Conservation (phyloP, 495 filamentous ascomycete genomes). For the Talaromyces nanjingensis region DNA sequence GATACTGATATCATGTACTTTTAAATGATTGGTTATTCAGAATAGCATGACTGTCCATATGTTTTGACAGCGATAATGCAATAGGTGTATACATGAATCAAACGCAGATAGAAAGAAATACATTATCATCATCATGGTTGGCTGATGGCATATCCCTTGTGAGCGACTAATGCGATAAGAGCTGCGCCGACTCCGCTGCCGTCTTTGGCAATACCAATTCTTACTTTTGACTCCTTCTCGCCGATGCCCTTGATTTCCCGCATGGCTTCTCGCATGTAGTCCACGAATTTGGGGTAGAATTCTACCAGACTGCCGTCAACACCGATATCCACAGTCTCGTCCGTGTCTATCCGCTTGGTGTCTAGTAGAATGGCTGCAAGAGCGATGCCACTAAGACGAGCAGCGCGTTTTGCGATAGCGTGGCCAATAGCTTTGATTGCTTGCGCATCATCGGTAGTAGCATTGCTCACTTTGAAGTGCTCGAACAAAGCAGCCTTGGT, state of each 20-base stretch:
- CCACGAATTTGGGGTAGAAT: conserved; percentile 84
- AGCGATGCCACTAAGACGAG: conserved; percentile 80
- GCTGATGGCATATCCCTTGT: conserved; percentile 15
- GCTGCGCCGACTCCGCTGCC: conserved; percentile 88
- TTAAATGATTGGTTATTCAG: neutral
- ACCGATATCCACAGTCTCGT: conserved; percentile 75
- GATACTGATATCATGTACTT: no score
- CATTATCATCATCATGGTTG: neutral
- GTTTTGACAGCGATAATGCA: neutral
- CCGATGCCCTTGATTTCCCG: conserved; percentile 66
- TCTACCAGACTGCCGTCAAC: conserved; percentile 89
- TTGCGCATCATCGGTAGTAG: conserved; percentile 69
- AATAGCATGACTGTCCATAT: neutral
- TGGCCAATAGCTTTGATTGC: conserved; percentile 73
- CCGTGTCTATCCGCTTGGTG: conserved; percentile 55
- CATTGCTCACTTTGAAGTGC: conserved; percentile 61
- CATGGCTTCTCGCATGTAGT: conserved; percentile 69
- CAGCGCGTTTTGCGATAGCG: conserved; percentile 82
- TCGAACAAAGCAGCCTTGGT: conserved; percentile 71
- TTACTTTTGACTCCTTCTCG: conserved; percentile 66
- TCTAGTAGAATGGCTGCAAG: conserved; percentile 74
- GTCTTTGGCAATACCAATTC: conserved; percentile 92
- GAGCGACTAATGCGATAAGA: conserved; percentile 73
- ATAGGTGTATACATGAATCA: neutral
- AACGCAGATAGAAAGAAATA: neutral